Evolutionary conservation across 2,329 filamentous ascomycete genomes (phyloP).

Genomic region (Pseudopithomyces maydicus): DNA sequence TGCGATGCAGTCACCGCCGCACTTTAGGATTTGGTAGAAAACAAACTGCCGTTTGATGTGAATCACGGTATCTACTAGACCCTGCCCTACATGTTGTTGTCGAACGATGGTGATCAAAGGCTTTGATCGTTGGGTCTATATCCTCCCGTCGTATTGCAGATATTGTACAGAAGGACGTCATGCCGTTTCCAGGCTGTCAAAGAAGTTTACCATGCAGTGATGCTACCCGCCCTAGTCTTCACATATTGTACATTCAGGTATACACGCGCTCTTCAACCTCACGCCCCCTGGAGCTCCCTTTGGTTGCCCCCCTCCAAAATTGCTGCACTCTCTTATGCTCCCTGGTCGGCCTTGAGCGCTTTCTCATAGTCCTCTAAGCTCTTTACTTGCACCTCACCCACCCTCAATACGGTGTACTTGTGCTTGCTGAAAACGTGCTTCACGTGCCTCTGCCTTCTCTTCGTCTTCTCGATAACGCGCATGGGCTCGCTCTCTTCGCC

Average conservation of each 20-base stretch:
- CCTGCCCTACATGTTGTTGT: too few species aligned
- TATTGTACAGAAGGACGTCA: background rate
- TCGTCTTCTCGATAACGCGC: slow-evolving; percentile 62
- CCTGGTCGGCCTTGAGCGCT: slow-evolving; percentile 27
- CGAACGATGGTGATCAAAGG: too few species aligned
- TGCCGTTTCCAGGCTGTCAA: background rate
- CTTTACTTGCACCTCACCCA: slow-evolving; percentile 79
- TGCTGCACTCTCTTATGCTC: background rate
- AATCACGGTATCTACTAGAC: too few species aligned
- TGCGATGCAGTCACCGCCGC: background rate
- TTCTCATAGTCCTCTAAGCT: slow-evolving; percentile 58
- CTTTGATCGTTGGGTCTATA: too few species aligned
- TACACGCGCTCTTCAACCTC: background rate
- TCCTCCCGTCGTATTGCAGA: background rate
- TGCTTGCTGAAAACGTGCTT: slow-evolving; percentile 89
- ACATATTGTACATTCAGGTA: slow-evolving; percentile 5
- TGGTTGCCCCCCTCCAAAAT: background rate
- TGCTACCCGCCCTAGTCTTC: background rate
- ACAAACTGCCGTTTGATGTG: background rate
- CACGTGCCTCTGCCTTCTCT: slow-evolving; percentile 67
- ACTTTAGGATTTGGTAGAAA: background rate
- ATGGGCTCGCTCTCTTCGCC: slow-evolving; percentile 76
- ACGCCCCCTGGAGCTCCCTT: background rate
- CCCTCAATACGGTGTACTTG: slow-evolving; percentile 80
- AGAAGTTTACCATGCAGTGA: background rate